These are phyloP conservation scores for Macrolepiota albuminosa DNA, from an alignment of 768 basidiomycete genomes.

Conservation along the genomic window DNA sequence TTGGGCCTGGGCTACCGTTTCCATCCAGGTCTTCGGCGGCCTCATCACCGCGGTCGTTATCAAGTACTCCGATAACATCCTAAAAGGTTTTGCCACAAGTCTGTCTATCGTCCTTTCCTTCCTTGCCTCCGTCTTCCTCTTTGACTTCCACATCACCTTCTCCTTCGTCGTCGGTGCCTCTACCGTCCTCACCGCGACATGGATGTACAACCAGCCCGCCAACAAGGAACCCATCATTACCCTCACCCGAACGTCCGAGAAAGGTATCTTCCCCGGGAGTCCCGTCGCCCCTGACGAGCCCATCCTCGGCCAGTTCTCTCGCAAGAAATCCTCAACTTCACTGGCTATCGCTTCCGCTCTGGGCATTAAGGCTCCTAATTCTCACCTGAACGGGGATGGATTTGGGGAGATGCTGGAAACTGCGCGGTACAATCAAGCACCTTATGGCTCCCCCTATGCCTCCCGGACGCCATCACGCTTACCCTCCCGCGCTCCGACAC, in stretches of 20 bases:
- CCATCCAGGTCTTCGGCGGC: slow-evolving; percentile 88
- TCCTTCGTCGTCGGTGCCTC: slow-evolving; percentile 83
- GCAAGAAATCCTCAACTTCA: slow-evolving; percentile 35
- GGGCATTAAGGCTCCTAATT: slow-evolving; percentile 26
- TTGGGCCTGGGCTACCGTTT: slow-evolving; percentile 96
- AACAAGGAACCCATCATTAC: slow-evolving; percentile 25
- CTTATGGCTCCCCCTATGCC: slow-evolving; percentile 38
- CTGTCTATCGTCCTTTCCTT: slow-evolving; percentile 94
- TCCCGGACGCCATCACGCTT: slow-evolving; percentile 28
- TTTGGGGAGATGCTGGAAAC: slow-evolving; percentile 28
- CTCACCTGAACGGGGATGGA: slow-evolving; percentile 11
- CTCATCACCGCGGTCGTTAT: slow-evolving; percentile 94
- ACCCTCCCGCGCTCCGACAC: slow-evolving; percentile 29
- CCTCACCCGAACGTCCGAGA: slow-evolving; percentile 21
- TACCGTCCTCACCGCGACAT: slow-evolving; percentile 85
- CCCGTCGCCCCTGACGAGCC: slow-evolving; percentile 47
- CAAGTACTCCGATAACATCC: slow-evolving; percentile 93
- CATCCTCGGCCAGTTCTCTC: slow-evolving; percentile 56
- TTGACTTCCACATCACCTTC: slow-evolving; percentile 84
- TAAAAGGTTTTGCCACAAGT: slow-evolving; percentile 96
- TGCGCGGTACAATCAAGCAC: slow-evolving; percentile 31
- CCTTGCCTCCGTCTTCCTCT: slow-evolving; percentile 87
- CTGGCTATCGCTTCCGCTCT: slow-evolving; percentile 52
- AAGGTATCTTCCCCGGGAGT: slow-evolving; percentile 22
- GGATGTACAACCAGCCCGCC: slow-evolving; percentile 87